phyloP scores from a whole-genome alignment of 495 filamentous ascomycete species.

The Rhypophila decipiens region DNA sequence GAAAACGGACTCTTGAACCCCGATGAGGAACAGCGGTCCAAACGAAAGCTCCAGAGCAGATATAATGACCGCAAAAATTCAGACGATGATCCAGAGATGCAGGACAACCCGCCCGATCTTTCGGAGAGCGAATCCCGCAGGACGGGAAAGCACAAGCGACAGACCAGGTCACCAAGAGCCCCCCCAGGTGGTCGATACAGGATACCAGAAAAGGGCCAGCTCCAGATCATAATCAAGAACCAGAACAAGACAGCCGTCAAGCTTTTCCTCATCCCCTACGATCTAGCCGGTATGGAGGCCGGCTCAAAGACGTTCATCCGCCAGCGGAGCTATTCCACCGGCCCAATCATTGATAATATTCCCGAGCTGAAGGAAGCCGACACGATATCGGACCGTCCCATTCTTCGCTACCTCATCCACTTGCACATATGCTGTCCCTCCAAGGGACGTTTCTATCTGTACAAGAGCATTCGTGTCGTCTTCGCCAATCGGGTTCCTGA shows the following conservation, averaged over 20 bases:
- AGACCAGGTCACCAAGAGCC: conserved; percentile 62
- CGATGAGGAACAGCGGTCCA: conserved; percentile 37
- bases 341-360: conserved; percentile 62
- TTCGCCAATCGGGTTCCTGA: conserved; percentile 98
- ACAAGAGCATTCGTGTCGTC: conserved; percentile 88
- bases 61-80: conserved; percentile 18
- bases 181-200: conserved; percentile 85
- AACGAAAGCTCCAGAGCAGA: conserved; percentile 39
- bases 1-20: conserved; percentile 63
- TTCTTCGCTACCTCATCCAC: conserved; percentile 86
- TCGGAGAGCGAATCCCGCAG: conserved; percentile 32
- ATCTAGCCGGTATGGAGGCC: conserved; percentile 89
- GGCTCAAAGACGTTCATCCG: conserved; percentile 95
- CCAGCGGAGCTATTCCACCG: conserved; percentile 88
- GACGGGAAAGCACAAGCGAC: conserved; percentile 47
- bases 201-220: conserved; percentile 89
- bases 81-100: conserved; percentile 24
- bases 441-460: conserved; percentile 78
- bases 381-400: conserved; percentile 62
- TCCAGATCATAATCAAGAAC: conserved; percentile 97
- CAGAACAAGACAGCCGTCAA: conserved; percentile 96
- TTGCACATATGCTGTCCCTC: conserved; percentile 87
- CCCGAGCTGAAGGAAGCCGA: conserved; percentile 17
- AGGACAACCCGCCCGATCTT: conserved; percentile 17
- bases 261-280: conserved; percentile 90